Base-by-base conservation (phyloP, 2,329 filamentous ascomycete species). In the Aspergillus piperis region DNA sequence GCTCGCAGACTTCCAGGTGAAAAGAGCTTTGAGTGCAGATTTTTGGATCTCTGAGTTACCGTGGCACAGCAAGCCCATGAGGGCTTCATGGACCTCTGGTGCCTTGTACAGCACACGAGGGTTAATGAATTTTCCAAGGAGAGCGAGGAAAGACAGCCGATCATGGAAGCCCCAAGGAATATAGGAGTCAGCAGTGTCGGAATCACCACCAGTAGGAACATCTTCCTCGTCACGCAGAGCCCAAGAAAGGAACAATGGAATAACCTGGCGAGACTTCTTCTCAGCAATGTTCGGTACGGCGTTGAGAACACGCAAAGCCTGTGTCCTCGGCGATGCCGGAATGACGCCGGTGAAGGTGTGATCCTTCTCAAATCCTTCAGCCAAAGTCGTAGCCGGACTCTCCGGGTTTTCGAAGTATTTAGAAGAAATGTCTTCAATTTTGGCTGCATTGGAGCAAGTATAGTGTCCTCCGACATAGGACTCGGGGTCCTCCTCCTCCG, bases 31-130 rank as follows among this genome's bases (percentile, higher is more conserved):
- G 38, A 99, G 82, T 0, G 92, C 88, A 49, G 89, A 86, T 66
- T 90, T 94, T 74, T 99, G 95, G 15, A 96, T 86, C 66, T 97
- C 94, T 3, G 88, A 83, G 71, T 99, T 95, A 68, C 95, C 95
- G 71, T 97, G 96, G 47, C 88, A 86, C 65, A 97, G 81, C 21
- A 97, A 82, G 32, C 84, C 82, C 17, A 97, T 80, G 23, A 98
- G 81, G 15, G 91, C 87, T 7, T 85, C 78, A 68, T 93, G 90
- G 0, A 96, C 93, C 58, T 91, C 88, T 8, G 86, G 81, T 32
- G 90, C 85, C 69, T 87, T 90, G 75, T 88, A 98, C 3, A 99
- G 80, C 0, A 92, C 92, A 68, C 84, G 90, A 0, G 95, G 92
- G 71, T 99, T 99, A 52, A 84, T 80, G 71, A 98, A 98, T 63